phyloP scores from a whole-genome alignment of 805 yeast species.

The Metschnikowia vanudenii region DNA sequence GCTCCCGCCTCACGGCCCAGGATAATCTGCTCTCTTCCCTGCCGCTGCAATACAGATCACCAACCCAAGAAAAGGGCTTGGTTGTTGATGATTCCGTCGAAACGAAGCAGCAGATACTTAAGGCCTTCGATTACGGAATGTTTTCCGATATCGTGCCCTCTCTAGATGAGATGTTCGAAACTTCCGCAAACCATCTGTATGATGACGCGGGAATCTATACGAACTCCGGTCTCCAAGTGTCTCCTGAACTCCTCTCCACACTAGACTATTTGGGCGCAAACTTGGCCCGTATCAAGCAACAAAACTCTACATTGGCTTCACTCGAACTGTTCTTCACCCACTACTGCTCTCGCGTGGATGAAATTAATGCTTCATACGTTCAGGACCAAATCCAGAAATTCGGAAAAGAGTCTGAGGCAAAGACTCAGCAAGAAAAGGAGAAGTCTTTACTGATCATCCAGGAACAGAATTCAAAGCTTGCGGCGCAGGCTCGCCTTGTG shows the following conservation, averaged over 20 bases:
- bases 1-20: slow-evolving; percentile 3
- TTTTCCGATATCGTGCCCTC: slow-evolving; percentile 57
- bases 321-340: slow-evolving; percentile 53
- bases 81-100: background rate
- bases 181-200: slow-evolving; percentile 41
- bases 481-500: slow-evolving; percentile 12
- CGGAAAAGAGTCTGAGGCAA: slow-evolving; percentile 6
- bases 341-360: slow-evolving; percentile 34
- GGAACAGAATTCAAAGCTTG: slow-evolving; percentile 11
- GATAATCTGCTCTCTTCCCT: too few relatives aligned
- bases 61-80: too few relatives aligned
- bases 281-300: slow-evolving; percentile 56
- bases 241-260: slow-evolving; percentile 54
- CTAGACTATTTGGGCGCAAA: slow-evolving; percentile 54
- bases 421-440: slow-evolving; percentile 11
- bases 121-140: slow-evolving; percentile 55
- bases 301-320: slow-evolving; percentile 53
- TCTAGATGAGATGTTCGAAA: slow-evolving; percentile 42
- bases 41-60: too few relatives aligned
- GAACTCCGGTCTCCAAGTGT: slow-evolving; percentile 58
- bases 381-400: slow-evolving; percentile 10
- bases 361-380: slow-evolving; percentile 11
- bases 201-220: slow-evolving; percentile 50
- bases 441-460: slow-evolving; percentile 1
- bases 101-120: background rate